phyloP scores from a whole-genome alignment of 2,329 filamentous ascomycete genomes.

The Aspergillus sp. region DNA sequence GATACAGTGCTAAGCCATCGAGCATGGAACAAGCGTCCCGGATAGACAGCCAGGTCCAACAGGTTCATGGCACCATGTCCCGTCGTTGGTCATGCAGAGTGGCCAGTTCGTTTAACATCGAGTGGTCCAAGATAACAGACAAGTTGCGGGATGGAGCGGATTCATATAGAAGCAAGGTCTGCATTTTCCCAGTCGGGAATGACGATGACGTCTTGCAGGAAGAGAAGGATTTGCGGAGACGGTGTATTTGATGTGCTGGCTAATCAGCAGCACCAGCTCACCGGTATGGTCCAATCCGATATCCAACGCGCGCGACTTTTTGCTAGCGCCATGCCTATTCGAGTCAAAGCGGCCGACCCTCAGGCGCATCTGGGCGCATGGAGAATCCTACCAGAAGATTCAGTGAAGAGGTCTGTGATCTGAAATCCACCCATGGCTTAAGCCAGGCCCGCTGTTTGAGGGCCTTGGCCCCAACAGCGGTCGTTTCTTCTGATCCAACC shows the following conservation, averaged over 20 bases:
- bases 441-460: not conserved
- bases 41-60: not conserved
- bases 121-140: not conserved
- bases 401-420: not conserved
- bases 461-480: not conserved
- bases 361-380: not conserved
- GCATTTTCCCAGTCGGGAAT: conserved; percentile 9
- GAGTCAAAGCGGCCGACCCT: not conserved
- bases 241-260: not conserved
- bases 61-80: not conserved
- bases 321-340: conserved; percentile 1
- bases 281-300: not conserved
- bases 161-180: not conserved
- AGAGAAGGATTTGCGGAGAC: not conserved
- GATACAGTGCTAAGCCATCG: not conserved
- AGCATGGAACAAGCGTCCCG: not conserved
- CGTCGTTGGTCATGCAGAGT: not conserved
- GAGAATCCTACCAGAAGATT: not conserved
- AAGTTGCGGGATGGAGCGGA: not conserved
- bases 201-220: not conserved
- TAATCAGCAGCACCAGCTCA: not conserved
- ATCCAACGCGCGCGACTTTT: not conserved
- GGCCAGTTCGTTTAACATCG: not conserved
- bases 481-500: not conserved
- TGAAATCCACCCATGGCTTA: not conserved